Evolutionary conservation across 305 asterid species (phyloP).

Genomic region (Nicotiana rustica): DNA sequence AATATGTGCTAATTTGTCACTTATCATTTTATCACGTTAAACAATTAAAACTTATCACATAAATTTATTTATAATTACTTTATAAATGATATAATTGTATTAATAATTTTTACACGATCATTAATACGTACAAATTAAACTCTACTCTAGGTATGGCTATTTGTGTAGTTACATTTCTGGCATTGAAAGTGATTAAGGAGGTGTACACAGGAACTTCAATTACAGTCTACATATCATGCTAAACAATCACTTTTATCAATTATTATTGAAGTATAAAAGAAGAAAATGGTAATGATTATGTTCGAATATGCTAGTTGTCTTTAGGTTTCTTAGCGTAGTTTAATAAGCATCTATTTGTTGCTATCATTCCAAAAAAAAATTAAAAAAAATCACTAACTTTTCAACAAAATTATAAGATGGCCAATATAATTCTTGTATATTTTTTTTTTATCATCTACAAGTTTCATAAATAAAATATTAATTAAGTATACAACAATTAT

Average conservation of each 20-base stretch:
- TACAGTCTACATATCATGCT: neutral
- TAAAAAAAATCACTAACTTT: neutral
- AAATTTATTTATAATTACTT: too few relatives aligned
- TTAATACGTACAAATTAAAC: too few relatives aligned
- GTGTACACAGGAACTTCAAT: neutral
- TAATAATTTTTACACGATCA: too few relatives aligned
- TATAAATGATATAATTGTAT: too few relatives aligned
- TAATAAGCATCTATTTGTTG: conserved; percentile 28
- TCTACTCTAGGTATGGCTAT: neutral
- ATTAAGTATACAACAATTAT: neutral
- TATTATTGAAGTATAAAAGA: conserved; percentile 25
- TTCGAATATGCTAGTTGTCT: conserved; percentile 27
- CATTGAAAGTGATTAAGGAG: neutral
- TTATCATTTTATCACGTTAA: too few relatives aligned
- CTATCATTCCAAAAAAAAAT: neutral
- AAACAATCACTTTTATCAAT: conserved; percentile 12
- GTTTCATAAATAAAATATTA: neutral
- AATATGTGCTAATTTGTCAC: too few relatives aligned
- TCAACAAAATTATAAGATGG: neutral
- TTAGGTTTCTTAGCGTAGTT: conserved; percentile 34
- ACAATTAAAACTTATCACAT: too few relatives aligned
- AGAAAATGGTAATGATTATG: conserved; percentile 30
- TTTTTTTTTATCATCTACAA: neutral
- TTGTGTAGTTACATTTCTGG: neutral
- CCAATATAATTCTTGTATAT: neutral